These are phyloP conservation scores for Paraconiothyrium brasiliense DNA, from an alignment of 2,329 filamentous ascomycete genomes.

Conservation along the genomic window DNA sequence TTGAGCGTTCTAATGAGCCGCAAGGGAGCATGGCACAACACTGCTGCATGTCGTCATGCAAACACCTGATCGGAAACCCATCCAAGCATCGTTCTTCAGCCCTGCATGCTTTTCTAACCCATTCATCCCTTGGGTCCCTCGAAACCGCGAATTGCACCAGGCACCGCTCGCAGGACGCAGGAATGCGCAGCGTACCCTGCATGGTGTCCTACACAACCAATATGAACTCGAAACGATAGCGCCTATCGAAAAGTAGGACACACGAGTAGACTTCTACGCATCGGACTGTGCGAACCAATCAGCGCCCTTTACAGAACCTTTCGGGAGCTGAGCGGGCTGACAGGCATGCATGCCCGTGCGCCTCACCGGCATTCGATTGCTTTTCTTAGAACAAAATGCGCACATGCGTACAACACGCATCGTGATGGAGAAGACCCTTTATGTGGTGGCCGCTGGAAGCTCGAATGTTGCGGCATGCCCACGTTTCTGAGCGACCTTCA, in stretches of 20 bases:
- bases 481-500: constrained; percentile 7
- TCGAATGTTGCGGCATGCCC: not conserved
- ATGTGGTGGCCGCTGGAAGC: constrained; percentile 14
- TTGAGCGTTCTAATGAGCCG: not conserved
- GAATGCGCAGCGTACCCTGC: constrained; percentile 13
- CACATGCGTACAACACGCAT: constrained; percentile 16
- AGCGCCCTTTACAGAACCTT: not conserved
- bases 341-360: constrained; percentile 6
- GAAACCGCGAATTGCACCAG: constrained; percentile 14
- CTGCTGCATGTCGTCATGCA: constrained; percentile 5
- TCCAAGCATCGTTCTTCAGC: constrained; percentile 4
- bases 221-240: constrained; percentile 19
- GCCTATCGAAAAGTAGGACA: constrained; percentile 14
- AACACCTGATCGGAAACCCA: constrained; percentile 11
- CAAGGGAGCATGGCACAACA: constrained; percentile 5
- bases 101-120: constrained; percentile 6
- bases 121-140: constrained; percentile 12
- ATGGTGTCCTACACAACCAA: constrained; percentile 15
- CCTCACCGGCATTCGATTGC: constrained; percentile 14
- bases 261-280: constrained; percentile 5
- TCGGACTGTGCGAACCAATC: constrained; percentile 13
- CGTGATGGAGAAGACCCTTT: constrained; percentile 12
- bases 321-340: constrained; percentile 14
- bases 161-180: constrained; percentile 13
- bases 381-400: constrained; percentile 17